Base-by-base conservation (phyloP, 2,329 filamentous ascomycete genomes). In the Magnaporthales sp. region DNA sequence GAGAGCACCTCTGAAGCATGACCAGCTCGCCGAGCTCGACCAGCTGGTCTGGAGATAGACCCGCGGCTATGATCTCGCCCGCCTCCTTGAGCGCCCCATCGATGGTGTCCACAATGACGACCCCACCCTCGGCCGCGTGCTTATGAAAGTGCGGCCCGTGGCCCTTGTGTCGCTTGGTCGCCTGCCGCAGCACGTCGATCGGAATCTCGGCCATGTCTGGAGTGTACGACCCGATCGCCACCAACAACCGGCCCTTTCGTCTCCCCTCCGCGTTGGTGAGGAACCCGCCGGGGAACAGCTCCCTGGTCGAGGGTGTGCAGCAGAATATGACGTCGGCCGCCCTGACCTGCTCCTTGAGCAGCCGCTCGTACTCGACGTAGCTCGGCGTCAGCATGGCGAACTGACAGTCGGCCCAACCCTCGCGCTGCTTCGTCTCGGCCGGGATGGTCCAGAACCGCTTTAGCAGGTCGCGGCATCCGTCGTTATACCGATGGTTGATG, bases 21-120 rank as follows among this genome's bases (percentile, higher is more conserved):
- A 87, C 84, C 4, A 97, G 80, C 74, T 97, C 93, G 3, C 93
- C 94, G 1, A 97, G 80, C 85, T 97, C 94, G 0, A 97, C 91
- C 3, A 97, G 84, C 71, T 96, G 89, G 62, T 87, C 84, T 0
- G 91, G 88, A 26, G 82, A 82, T 30, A 97, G 80, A 0, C 87
- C 88, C 0, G 92, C 91, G 70, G 92, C 86, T 10, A 96, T 89
- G 63, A 98, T 81, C 79, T 98, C 94, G 0, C 94, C 94, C 0
- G 93, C 91, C 74, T 97, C 92, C 71, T 89, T 88, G 60, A 97
- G 75, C 62, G 90, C 93, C 0, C 91, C 91, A 30, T 92, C 89
- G 0, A 96, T 81, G 10, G 90, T 93, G 73, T 92, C 90, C 5
- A 92, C 90, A 5, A 91, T 83, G 29, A 92, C 81, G 15, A 85